Conservation (phyloP, 176 grass and related monocot species). For the Melocanna baccifera region DNA sequence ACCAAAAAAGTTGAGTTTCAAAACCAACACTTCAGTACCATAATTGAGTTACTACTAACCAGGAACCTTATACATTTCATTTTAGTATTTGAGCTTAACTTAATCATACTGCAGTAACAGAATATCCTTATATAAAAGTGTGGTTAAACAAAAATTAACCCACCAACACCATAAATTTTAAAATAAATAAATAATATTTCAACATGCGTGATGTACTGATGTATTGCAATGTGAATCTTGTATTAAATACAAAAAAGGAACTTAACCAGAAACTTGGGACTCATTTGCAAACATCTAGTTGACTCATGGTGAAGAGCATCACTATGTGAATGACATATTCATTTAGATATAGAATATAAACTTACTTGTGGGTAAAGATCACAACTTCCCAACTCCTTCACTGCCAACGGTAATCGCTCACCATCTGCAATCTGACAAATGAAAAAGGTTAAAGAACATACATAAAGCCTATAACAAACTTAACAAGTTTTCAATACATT, state of each 20-base stretch:
- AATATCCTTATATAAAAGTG: neutral
- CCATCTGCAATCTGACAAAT: conserved; percentile 75
- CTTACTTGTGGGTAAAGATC: conserved; percentile 98
- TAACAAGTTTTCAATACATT: conserved; percentile 10
- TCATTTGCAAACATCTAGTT: neutral
- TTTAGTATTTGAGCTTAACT: neutral
- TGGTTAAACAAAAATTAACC: neutral
- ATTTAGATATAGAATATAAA: conserved; percentile 22
- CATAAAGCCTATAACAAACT: neutral
- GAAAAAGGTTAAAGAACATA: conserved; percentile 1
- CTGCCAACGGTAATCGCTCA: conserved; percentile 81
- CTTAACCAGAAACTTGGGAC: neutral
- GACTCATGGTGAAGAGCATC: neutral
- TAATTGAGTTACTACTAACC: neutral
- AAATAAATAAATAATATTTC: neutral
- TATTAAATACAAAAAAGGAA: neutral
- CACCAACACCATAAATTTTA: neutral
- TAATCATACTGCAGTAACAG: neutral
- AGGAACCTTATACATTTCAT: neutral
- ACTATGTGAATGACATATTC: conserved; percentile 10
- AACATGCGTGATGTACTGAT: conserved; percentile 14
- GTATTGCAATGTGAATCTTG: neutral
- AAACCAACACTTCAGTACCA: neutral
- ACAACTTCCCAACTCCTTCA: conserved; percentile 98
- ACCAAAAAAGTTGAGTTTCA: neutral